Base-by-base conservation (phyloP, 768 basidiomycete genomes). In the Rhodosporidiobolus sp. region DNA sequence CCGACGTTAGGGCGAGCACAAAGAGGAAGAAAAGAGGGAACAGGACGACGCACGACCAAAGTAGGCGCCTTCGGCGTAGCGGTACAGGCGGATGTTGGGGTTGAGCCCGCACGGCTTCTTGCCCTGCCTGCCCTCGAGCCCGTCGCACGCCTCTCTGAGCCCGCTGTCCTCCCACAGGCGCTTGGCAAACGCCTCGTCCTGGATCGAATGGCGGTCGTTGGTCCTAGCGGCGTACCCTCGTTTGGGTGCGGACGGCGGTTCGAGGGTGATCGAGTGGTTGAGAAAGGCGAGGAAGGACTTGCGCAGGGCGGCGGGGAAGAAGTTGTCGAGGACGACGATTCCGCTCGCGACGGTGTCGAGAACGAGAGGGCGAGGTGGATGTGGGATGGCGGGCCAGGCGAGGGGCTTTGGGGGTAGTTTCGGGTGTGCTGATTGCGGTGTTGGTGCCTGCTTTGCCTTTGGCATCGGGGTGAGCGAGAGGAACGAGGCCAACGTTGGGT, bases 71-170 rank as follows among this genome's bases (percentile, higher is more conserved):
- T 50, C 48, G 0, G 48, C 30, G 78, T 90, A 90, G 75, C 87
- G 87, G 80, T 90, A 90, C 71, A 90, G 79, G 38, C 90, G 83
- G 45, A 91, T 90, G 78, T 90, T 90, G 3, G 88, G 85, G 79
- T 90, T 91, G 66, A 89, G 16, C 77, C 77, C 79, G 84, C 85
- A 57, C 12, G 73, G 22, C 24, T 9, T 38, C 30, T 28, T 48
- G 8, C 65, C 56, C 28, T 52, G 53, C 50, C 52, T 54, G 0
- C 38, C 67, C 55, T 61, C 59, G 10, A 67, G 46, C 3, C 22
- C 9, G 0, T 30, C 46, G 28, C 49, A 63, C 6, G 60, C 45
- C 38, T 70, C 50, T 9, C 28, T n/a, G 32, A 78, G 60, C 9
- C 67, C 70, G 2, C 57, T 69, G 38, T 68, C 67, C 34, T 53